A percentile compares a stretch with the other conserved stretches of the same genome.
Conservation (phyloP, 2,329 filamentous ascomycete genomes). For the Daldinia sp. region DNA sequence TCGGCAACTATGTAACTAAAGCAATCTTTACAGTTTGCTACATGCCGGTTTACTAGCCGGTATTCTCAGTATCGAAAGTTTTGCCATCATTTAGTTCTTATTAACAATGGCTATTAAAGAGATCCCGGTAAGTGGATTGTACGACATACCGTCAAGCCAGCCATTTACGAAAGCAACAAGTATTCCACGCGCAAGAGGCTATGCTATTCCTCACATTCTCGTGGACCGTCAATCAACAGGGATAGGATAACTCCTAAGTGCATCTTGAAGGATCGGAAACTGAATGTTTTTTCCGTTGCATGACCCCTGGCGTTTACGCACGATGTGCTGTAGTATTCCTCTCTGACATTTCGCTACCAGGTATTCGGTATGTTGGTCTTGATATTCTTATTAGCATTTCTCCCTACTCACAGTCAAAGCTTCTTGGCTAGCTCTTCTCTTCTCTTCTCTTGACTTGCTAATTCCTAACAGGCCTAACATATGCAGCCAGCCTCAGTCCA, state of each 20-base stretch:
- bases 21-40: not conserved
- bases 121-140: not conserved
- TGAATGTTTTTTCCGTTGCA: slow-evolving; percentile 9
- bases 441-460: not conserved
- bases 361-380: slow-evolving; percentile 19
- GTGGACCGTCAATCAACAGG: not conserved
- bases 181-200: not conserved
- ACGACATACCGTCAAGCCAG: not conserved
- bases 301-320: not conserved
- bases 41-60: not conserved
- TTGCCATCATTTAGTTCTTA: not conserved
- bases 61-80: not conserved
- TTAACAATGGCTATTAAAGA: not conserved
- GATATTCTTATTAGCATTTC: slow-evolving; percentile 7
- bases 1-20: not conserved
- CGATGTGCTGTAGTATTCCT: not conserved
- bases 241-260: not conserved
- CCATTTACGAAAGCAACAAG: not conserved
- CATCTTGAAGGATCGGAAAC: not conserved
- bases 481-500: not conserved
- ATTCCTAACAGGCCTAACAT: not conserved
- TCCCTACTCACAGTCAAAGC: not conserved
- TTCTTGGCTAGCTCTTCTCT: not conserved
- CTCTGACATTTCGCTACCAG: slow-evolving; percentile 21
- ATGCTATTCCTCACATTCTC: not conserved